Evolutionary conservation across 345 rosid species (phyloP), one percentile per base, ranked within the genome.

Genomic region (Cardamine occulta): DNA sequence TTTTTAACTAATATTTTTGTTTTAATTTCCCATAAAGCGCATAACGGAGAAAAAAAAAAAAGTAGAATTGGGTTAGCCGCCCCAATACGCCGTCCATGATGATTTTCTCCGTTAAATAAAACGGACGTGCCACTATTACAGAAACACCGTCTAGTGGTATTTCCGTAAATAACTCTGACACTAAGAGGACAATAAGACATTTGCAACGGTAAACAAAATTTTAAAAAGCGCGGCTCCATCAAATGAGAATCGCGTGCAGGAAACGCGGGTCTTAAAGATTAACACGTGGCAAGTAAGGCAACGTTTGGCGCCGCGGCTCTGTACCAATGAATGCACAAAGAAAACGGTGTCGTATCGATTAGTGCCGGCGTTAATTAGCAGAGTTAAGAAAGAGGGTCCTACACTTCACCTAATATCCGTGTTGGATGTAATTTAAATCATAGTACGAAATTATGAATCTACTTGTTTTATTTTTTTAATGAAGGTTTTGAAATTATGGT

Each of bases 231-330:
- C 37, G 80, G 79, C 72, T 80, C 57, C 63, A 24, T 71, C 69
- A 63, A 67, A 75, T 72, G 79, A 72, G 77, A 83, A 78, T 81
- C 79, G 81, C 78, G 85, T 80, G 85, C 72, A 79, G 15, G 21
- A 68, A 40, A 71, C 80, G 78, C 86, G 82, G 84, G 71, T 79
- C 76, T 77, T 66, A 21, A 47, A 74, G 49, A 26, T 14, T 1
- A 67, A 53, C 76, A 82, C 82, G 83, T 73, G 81, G 67, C 51
- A 11, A 34, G 28, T 56, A 11, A 26, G 15, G 2, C 60, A 37
- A 24, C 32, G 1, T 70, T 54, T 69, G 65, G 59, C 40, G 75
- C 58, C 75, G 35, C 34, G 71, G 48, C 28, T 70, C 14, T 63
- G 76, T 47, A 32, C 44, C 53, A 77, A 66, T 65, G 63, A 56